phyloP scores from a whole-genome alignment of 139 green algal species.

The Coccomyxa sp. region DNA sequence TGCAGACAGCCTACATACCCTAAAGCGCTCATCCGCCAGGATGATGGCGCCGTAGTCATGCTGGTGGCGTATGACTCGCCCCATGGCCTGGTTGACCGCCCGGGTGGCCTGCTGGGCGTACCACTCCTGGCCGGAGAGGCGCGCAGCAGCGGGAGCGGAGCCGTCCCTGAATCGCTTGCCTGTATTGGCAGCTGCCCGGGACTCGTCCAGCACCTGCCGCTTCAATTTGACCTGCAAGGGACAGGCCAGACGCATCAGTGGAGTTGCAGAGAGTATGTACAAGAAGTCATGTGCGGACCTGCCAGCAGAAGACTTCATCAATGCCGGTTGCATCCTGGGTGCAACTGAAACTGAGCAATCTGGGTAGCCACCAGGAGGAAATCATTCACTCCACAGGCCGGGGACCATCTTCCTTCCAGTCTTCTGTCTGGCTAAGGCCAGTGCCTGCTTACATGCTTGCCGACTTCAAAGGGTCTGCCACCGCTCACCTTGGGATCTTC shows the following conservation, averaged over 20 bases:
- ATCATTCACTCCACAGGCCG: too few relatives aligned
- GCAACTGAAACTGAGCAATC: too few relatives aligned
- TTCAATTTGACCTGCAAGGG: constrained; percentile 66
- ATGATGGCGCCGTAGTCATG: constrained; percentile 92
- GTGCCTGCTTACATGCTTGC: too few relatives aligned
- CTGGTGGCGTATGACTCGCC: constrained; percentile 91
- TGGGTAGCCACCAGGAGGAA: too few relatives aligned
- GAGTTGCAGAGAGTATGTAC: too few relatives aligned
- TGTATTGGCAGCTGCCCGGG: neutral
- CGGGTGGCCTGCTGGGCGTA: constrained; percentile 69
- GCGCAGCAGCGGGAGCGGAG: constrained; percentile 4
- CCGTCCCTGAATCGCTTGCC: constrained; percentile 21
- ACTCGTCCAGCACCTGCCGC: constrained; percentile 73
- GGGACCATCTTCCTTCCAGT: too few relatives aligned
- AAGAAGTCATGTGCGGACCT: too few relatives aligned
- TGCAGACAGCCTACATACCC: neutral
- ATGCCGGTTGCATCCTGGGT: too few relatives aligned
- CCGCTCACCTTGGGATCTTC: constrained; percentile 51
- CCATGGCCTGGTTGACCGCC: constrained; percentile 96
- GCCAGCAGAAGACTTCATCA: too few relatives aligned
- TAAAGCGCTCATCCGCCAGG: constrained; percentile 79
- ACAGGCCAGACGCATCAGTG: neutral
- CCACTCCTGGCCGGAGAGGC: constrained; percentile 65
- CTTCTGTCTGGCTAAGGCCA: too few relatives aligned
- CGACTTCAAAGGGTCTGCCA: neutral